Evolutionary conservation across 106 monocot genomes (phyloP), one percentile per base, ranked within the genome.

Genomic region (Dioscorea dumetorum): DNA sequence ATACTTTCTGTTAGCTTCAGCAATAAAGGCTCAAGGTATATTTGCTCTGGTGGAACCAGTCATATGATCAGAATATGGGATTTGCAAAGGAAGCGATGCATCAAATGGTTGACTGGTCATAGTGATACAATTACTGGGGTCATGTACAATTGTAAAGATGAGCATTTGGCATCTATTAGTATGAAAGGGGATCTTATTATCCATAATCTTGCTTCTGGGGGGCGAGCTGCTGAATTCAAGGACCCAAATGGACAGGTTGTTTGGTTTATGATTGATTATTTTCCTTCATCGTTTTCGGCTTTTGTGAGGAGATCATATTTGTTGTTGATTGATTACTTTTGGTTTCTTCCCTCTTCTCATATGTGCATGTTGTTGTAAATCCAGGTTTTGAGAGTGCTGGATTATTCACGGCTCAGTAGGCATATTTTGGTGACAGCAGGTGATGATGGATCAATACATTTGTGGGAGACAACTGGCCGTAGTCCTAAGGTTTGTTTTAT

Each of bases 401-500:
- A 97, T 74, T 97, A 92, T 87, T 97, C 97, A 72, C 84, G 89
- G 65, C 70, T 84, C 66, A 91, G 89, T 80, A 74, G 97, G 33
- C 97, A 97, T 57, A 58, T 92, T 76, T 83, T 97, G 80, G 73
- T 80, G 64, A 92, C 87, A 82, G 97, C 92, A 67, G 97, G 97
- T 61, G 97, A 97, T 83, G 97, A 90, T 87, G 97, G 97, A 64
- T 92, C 91, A 62, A 63, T 97, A 65, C 91, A 97, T 80, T 67
- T 97, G 31, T 92, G 91, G 92, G 97, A 97, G 73, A 87, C 89
- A 66, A 97, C 89, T 35, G 80, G 79, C 50, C 83, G 86, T 48
- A 72, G 41, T 58, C 89, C 97, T 4, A 97, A 92, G 97, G 97
- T 97, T 73, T 63, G 74, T 66, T 0, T 12, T 28, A 17, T 8